phyloP scores from a whole-genome alignment of 495 filamentous ascomycete genomes.

The Clohesyomyces aquaticus region DNA sequence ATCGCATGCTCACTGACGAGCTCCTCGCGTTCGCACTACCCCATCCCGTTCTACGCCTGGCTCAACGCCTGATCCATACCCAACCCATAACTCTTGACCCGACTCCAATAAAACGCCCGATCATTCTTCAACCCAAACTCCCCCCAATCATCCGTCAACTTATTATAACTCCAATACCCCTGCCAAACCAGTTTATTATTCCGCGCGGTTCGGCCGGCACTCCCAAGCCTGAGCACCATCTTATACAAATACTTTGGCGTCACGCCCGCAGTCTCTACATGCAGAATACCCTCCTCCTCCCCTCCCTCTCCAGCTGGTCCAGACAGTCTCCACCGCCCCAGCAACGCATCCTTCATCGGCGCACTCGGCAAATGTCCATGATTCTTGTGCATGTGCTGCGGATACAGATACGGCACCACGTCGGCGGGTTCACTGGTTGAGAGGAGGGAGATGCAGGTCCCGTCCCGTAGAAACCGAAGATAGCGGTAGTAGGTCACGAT shows the following conservation, averaged over 20 bases:
- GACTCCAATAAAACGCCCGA: slow-evolving; percentile 82
- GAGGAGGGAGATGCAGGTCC: slow-evolving; percentile 74
- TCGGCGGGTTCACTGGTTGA: slow-evolving; percentile 81
- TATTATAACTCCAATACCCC: slow-evolving; percentile 90
- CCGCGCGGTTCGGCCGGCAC: slow-evolving; percentile 57
- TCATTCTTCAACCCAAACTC: slow-evolving; percentile 84
- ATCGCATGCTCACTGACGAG: no score
- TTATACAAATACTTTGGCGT: slow-evolving; percentile 77
- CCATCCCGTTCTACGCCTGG: no score
- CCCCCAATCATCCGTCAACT: slow-evolving; percentile 85
- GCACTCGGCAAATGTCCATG: slow-evolving; percentile 47
- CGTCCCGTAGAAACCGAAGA: slow-evolving; percentile 90
- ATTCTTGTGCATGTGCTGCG: slow-evolving; percentile 49
- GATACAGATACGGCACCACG: slow-evolving; percentile 68
- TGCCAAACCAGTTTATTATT: slow-evolving; percentile 90
- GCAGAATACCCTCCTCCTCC: slow-evolving; percentile 65
- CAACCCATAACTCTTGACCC: slow-evolving; percentile 70
- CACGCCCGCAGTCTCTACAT: slow-evolving; percentile 85
- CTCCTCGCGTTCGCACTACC: no score
- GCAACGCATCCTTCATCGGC: slow-evolving; percentile 64
- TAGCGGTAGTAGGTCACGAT: slow-evolving; percentile 99
- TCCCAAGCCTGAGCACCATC: slow-evolving; percentile 71
- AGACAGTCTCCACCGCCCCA: slow-evolving; percentile 63
- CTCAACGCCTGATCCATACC: no score
- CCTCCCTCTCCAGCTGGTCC: slow-evolving; percentile 43